phyloP scores from a whole-genome alignment of 208 protist species.

The Herpetomonas tarakana region DNA sequence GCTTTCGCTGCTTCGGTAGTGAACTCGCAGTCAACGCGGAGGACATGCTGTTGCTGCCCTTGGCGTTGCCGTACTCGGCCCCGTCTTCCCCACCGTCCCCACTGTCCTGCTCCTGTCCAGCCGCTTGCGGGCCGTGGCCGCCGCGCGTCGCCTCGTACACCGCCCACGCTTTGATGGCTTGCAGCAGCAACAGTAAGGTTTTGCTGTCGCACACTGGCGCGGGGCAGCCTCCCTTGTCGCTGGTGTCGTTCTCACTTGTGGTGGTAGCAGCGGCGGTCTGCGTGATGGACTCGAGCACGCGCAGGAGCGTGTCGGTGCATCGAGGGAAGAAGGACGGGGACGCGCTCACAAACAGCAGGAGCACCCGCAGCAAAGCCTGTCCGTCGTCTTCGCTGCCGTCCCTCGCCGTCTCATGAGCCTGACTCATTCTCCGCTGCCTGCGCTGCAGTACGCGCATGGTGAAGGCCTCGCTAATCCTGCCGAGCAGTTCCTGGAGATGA shows the following conservation, averaged over 20 bases:
- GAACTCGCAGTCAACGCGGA: not conserved
- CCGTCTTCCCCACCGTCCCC: no score
- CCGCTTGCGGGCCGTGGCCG: no score
- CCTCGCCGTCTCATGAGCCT: no score
- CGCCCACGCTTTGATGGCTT: no score
- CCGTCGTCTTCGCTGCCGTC: constrained; percentile 13
- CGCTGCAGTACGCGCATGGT: constrained; percentile 4
- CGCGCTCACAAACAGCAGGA: constrained; percentile 23
- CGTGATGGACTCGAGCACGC: constrained; percentile 8
- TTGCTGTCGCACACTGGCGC: no score
- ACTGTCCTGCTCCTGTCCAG: no score
- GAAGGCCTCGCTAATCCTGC: constrained; percentile 15
- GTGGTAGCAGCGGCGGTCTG: not conserved
- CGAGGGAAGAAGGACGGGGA: not conserved
- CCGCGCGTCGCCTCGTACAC: no score
- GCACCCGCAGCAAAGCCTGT: constrained; percentile 33
- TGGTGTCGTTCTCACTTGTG: no score
- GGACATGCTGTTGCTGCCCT: constrained; percentile 10
- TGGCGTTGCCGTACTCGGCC: not conserved
- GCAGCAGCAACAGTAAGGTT: no score
- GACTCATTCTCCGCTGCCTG: not conserved
- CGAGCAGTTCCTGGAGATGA: constrained; percentile 45
- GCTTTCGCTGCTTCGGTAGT: not conserved
- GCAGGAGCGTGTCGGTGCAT: constrained; percentile 1
- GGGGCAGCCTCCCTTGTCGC: no score